Percentiles rank a stretch among this genome's conserved stretches.
These are phyloP conservation scores for Pseudocercospora fijiensis DNA, from an alignment of 2,329 filamentous ascomycete genomes.

Conservation along the genomic window DNA sequence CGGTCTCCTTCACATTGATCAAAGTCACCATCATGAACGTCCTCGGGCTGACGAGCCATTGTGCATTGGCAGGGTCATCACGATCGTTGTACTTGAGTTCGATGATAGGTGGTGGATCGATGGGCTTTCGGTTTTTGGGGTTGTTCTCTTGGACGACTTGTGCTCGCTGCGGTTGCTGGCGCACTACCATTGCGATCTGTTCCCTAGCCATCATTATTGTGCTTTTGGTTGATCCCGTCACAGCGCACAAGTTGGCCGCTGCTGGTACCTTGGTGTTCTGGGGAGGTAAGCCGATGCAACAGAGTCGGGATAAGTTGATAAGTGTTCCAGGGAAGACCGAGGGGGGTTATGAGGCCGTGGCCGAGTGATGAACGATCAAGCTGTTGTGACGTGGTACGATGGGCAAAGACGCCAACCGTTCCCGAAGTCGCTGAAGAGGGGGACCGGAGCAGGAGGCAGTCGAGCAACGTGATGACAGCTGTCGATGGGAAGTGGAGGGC, in stretches of 20 bases:
- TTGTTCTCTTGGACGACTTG: constrained; percentile 31
- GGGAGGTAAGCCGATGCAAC: constrained; percentile 13
- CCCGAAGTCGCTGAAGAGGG: background rate
- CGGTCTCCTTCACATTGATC: constrained; percentile 37
- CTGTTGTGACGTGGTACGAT: background rate
- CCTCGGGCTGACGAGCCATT: constrained; percentile 64
- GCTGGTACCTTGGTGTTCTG: constrained; percentile 10
- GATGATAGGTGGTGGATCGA: constrained; percentile 84
- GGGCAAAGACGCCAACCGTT: constrained; percentile 5
- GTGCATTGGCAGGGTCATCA: constrained; percentile 51
- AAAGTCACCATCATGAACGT: constrained; percentile 62
- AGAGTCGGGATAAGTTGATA: constrained; percentile 5
- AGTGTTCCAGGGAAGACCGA: constrained; percentile 1
- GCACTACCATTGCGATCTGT: constrained; percentile 20
- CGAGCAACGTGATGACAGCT: background rate
- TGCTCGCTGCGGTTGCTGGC: constrained; percentile 27
- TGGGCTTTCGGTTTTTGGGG: constrained; percentile 63
- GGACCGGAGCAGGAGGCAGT: background rate
- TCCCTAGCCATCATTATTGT: constrained; percentile 26
- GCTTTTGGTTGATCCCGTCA: constrained; percentile 1
- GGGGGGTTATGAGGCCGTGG: background rate
- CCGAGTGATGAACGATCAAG: background rate
- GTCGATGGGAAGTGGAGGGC: background rate
- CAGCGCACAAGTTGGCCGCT: constrained; percentile 2
- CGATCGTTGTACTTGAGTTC: constrained; percentile 59